Conservation (phyloP, 345 rosid genomes). For the Eucalyptus pauciflora region DNA sequence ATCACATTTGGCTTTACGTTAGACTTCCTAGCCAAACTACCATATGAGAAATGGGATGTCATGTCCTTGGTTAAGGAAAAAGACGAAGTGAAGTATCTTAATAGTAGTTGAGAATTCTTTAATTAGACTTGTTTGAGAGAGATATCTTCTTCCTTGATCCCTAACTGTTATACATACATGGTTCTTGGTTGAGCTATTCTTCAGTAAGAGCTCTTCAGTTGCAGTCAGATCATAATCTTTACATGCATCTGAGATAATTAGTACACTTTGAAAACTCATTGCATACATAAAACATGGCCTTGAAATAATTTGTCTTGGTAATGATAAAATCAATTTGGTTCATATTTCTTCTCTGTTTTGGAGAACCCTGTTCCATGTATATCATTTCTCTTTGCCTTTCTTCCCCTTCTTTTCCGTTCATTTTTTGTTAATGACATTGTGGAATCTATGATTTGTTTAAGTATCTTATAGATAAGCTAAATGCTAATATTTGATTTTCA, state of each 20-base stretch:
- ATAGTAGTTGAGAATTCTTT: neutral
- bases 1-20: neutral
- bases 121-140: neutral
- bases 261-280: neutral
- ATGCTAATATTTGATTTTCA: too few species aligned
- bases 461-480: neutral
- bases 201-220: neutral
- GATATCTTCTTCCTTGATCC: neutral
- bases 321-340: too few species aligned
- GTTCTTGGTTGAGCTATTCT: neutral
- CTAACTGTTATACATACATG: neutral
- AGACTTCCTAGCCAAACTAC: neutral
- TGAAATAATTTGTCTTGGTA: neutral
- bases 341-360: too few species aligned
- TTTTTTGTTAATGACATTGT: neutral
- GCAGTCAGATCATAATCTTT: too few species aligned
- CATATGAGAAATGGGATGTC: neutral
- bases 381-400: neutral
- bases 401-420: neutral
- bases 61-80: neutral
- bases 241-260: neutral
- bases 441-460: neutral
- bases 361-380: neutral
- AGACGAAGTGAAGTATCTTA: neutral
- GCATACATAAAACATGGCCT: neutral